These are phyloP conservation scores for Hemisphaericaspora xylofermentans DNA, from an alignment of 1,139 yeast genomes.

Conservation along the genomic window DNA sequence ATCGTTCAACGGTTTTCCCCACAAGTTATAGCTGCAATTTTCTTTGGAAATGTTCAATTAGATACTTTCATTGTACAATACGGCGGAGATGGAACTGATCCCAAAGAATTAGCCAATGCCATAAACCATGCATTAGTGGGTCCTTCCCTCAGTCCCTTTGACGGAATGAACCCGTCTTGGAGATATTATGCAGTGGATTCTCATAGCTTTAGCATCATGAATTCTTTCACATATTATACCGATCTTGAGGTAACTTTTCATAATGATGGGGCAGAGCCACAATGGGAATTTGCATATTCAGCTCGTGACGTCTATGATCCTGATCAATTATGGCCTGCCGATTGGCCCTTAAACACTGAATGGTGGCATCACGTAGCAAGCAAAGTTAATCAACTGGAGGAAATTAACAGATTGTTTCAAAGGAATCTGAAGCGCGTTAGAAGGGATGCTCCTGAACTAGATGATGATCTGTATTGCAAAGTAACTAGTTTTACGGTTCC, in stretches of 20 bases:
- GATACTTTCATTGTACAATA: conserved; percentile 29
- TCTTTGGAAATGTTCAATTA: conserved; percentile 28
- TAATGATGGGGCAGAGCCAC: conserved; percentile 31
- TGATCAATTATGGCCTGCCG: conserved; percentile 25
- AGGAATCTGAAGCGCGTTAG: conserved; percentile 13
- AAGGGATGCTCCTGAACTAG: conserved; percentile 9
- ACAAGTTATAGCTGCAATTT: conserved; percentile 31
- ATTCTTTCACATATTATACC: conserved; percentile 31
- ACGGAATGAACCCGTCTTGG: conserved; percentile 34
- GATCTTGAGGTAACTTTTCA: conserved; percentile 27
- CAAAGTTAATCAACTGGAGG: conserved; percentile 16
- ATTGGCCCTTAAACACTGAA: conserved; percentile 24
- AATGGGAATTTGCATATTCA: conserved; percentile 30
- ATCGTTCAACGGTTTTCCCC: conserved; percentile 35
- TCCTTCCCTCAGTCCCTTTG: conserved; percentile 30
- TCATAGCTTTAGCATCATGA: conserved; percentile 28
- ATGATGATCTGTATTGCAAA: conserved; percentile 21
- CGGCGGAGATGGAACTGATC: conserved; percentile 19
- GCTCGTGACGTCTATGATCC: conserved; percentile 31
- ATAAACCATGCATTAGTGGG: conserved; percentile 30
- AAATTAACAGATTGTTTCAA: conserved; percentile 16
- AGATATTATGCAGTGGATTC: conserved; percentile 32
- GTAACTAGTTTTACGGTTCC: conserved; percentile 26
- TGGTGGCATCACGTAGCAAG: conserved; percentile 26
- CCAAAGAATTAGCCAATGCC: conserved; percentile 18